Conservation (phyloP, 2,329 filamentous ascomycete species). For the Elsinoe perseae region DNA sequence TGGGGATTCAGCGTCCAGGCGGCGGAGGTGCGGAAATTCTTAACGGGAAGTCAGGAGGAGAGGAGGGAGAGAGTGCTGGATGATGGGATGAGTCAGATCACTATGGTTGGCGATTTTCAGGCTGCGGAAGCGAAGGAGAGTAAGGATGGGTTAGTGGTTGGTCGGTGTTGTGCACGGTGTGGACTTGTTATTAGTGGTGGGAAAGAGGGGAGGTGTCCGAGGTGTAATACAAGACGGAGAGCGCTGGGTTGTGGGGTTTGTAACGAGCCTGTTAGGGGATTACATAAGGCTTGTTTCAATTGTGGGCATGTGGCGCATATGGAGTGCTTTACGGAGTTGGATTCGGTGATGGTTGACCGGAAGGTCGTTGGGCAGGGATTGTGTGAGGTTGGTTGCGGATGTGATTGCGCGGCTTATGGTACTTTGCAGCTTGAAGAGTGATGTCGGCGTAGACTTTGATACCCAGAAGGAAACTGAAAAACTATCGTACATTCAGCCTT, state of each 20-base stretch:
- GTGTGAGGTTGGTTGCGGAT: constrained; percentile 19
- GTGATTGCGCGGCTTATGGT: constrained; percentile 15
- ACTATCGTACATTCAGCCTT: constrained; percentile 10
- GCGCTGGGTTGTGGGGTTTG: constrained; percentile 18
- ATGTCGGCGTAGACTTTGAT: neutral
- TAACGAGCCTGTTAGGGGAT: constrained; percentile 16
- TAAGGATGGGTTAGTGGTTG: constrained; percentile 4
- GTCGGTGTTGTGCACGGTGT: constrained; percentile 17
- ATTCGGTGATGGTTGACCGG: constrained; percentile 8
- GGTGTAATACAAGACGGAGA: constrained; percentile 6
- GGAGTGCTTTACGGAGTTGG: constrained; percentile 17
- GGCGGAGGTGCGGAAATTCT: constrained; percentile 53
- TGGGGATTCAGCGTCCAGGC: constrained; percentile 50
- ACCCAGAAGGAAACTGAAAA: neutral
- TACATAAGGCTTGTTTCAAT: constrained; percentile 19
- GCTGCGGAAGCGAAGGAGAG: neutral
- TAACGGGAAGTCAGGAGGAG: constrained; percentile 28
- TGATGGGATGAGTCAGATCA: constrained; percentile 17
- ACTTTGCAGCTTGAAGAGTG: neutral
- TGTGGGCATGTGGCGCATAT: constrained; percentile 19
- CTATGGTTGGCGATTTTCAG: constrained; percentile 14
- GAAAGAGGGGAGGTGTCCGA: constrained; percentile 10
- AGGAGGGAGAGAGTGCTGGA: constrained; percentile 13
- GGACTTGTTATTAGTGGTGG: constrained; percentile 3
- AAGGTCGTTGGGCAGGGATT: neutral